Base-by-base conservation (phyloP, 352 stramenopile species). In the Pythium pyrilobum region DNA sequence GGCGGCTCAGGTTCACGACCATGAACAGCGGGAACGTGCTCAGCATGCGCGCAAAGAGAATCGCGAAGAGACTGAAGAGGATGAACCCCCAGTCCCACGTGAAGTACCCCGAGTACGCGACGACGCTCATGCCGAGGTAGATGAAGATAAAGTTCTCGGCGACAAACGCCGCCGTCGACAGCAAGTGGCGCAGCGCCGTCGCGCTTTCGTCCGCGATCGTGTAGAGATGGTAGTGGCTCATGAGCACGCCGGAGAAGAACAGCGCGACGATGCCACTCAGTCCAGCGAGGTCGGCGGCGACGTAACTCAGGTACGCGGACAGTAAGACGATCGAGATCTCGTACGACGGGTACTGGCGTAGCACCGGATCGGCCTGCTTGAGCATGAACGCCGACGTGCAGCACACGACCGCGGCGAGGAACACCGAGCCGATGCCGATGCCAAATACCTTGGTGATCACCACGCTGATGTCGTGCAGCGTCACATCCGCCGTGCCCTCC, bases 261-360 rank as follows among this genome's bases (percentile, higher is more conserved):
- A 98, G 84, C 10, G 89, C 92, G 21, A 98, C 89, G 51, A 98
- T 98, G 15, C 95, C 92, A 56, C 81, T 95, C 29, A 96, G 69
- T 10, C 79, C 77, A 8, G 80, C 74, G 27, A 90, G 55, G 39
- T 95, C 81, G 1, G 77, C 81, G 5, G 80, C 79, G 21, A 96
- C 71, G 46, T 92, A 92, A 52, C 79, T 91, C 51, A 89, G 66
- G 52, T 92, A 92, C 15, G 80, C 80, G 4, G 80, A 92, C 1
- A 95, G 59, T 29, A 95, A 41, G 27, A 92, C 70, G 52, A 92
- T 92, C 34, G 81, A 95, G 49, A 95, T 95, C 56, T 95, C 84
- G 55, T 95, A 95, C 16, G 73, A 81, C 7, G 84, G 84, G 59
- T 92, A 89, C 34, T 90, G 64, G 4, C 78, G 84, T 16, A 94